Conservation (phyloP, 2,329 filamentous ascomycete genomes). For the Penicillium thymicola region DNA sequence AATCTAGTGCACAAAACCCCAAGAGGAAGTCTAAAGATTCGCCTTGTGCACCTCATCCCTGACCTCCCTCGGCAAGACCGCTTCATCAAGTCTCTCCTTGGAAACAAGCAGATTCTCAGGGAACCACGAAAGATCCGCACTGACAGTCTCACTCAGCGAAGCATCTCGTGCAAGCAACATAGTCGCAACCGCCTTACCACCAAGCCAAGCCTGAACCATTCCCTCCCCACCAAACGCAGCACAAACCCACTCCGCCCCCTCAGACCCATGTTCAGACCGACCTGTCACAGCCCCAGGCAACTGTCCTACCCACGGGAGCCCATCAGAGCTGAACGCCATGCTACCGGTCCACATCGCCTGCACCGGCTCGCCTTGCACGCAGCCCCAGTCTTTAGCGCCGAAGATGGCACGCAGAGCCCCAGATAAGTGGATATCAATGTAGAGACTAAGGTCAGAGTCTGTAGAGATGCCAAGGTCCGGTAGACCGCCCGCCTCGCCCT, state of each 20-base stretch:
- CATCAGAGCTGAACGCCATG: constrained; percentile 52
- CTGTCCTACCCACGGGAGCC: constrained; percentile 51
- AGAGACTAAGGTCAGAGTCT: constrained; percentile 38
- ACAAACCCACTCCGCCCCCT: constrained; percentile 28
- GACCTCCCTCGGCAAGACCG: constrained; percentile 13
- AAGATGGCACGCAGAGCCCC: constrained; percentile 27
- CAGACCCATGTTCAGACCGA: background rate
- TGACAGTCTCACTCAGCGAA: background rate
- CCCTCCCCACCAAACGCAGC: constrained; percentile 32
- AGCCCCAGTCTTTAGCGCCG: constrained; percentile 23
- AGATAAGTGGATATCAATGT: constrained; percentile 28
- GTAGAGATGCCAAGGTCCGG: constrained; percentile 49
- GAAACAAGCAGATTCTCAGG: constrained; percentile 30
- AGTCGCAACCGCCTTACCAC: constrained; percentile 26
- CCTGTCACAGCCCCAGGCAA: constrained; percentile 19
- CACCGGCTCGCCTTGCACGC: constrained; percentile 16
- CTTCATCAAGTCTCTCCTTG: constrained; percentile 19
- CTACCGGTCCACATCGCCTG: constrained; percentile 38
- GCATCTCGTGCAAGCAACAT: constrained; percentile 25
- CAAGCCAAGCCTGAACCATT: constrained; percentile 34
- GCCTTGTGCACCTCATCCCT: constrained; percentile 1
- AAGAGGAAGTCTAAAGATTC: constrained; percentile 6
- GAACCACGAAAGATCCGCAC: constrained; percentile 26
- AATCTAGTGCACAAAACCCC: background rate
- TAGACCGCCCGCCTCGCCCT: constrained; percentile 43